Evolutionary conservation across 2,329 filamentous ascomycete genomes (phyloP), one percentile per base, ranked within the genome.

Genomic region (Aureobasidium sp.): DNA sequence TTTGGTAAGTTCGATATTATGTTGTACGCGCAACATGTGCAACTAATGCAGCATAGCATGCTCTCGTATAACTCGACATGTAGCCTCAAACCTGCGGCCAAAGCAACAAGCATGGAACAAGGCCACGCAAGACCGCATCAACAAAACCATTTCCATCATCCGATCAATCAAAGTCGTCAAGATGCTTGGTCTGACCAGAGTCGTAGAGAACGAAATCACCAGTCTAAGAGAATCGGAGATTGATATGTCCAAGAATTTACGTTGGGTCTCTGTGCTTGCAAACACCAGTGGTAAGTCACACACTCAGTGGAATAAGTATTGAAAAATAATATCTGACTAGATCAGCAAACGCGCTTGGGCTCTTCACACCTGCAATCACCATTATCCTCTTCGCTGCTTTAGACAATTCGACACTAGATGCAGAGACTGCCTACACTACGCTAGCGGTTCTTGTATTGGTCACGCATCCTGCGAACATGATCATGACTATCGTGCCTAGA

Each of bases 301-400:
- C n/a, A 1, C 3, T 6, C 4, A 5, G 4, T 11, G 6, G 4
- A 7, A 17, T 19, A 11, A 10, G 4, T 12, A 2, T 17, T 29
- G 7, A 10, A 16, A 21, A 4, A 27, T n/a, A n/a, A n/a, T 6
- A 3, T 16, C 53, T 55, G 17, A 48, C 21, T 1, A 3, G 4
- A 41, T 21, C 21, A 57, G 55, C 53, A 16, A 57, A 57, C 22
- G 55, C 53, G 25, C 37, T 57, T 7, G 53, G 55, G 1, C 45
- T 57, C 3, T 55, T 57, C 30, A 55, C 55, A 1, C 55, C 53
- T 22, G 40, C 53, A 24, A 29, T 57, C 30, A 57, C 55, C 22
- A 41, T 57, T 16, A 39, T 55, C 10, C 14, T 52, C 6, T 55
- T 44, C 27, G 45, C 55, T 24, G 30, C 45, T 2, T 11, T 51